Percentiles rank a stretch among this genome's conserved stretches.
Conservation (phyloP, 2,329 filamentous ascomycete species). For the Botrytis hyacinthi region DNA sequence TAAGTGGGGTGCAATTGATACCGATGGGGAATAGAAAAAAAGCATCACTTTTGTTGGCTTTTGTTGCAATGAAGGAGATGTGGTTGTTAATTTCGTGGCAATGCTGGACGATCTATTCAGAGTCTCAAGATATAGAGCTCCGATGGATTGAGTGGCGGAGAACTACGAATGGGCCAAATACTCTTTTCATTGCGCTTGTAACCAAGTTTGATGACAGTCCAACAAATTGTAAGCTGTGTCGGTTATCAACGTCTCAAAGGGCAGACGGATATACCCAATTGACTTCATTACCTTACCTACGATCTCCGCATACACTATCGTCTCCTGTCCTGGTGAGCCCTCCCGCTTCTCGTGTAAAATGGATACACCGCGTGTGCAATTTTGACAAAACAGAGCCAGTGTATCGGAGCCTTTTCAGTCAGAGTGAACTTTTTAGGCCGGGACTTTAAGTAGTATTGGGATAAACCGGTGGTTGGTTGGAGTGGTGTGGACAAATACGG, state of each 20-base stretch:
- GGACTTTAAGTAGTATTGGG: not conserved
- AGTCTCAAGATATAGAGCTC: not conserved
- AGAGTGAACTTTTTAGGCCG: no score
- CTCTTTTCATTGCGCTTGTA: not conserved
- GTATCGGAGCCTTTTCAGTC: no score
- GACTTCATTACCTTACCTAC: not conserved
- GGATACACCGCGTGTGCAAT: accelerated
- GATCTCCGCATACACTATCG: not conserved
- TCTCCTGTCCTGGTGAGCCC: not conserved
- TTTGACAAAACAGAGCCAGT: not conserved
- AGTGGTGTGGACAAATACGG: no score
- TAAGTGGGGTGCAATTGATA: not conserved
- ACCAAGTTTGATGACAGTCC: not conserved
- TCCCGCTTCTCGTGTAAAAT: not conserved
- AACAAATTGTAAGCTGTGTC: not conserved
- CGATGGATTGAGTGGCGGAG: not conserved
- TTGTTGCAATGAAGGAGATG: not conserved
- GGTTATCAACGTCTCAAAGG: no score
- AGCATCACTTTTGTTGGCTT: not conserved
- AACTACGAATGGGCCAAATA: not conserved
- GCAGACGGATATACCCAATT: not conserved
- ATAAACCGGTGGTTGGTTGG: not conserved
- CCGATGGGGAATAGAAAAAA: not conserved
- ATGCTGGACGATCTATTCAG: not conserved
- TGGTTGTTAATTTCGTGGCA: not conserved